Base-by-base conservation (phyloP, 192 early-diverging fungal genomes). In the Entomortierella lignicola region DNA sequence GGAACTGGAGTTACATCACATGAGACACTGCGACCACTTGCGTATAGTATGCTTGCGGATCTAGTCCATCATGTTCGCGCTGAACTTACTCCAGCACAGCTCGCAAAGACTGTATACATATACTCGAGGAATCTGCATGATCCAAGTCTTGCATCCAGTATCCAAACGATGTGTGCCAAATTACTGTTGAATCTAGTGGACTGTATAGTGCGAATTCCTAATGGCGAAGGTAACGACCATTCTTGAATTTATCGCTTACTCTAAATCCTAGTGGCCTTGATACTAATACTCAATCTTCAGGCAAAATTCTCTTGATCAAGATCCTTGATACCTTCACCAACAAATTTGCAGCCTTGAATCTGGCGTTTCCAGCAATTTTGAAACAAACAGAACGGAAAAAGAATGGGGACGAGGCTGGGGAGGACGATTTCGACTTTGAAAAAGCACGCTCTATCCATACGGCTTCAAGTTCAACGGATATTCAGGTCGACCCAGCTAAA, bases 151-250 rank as follows among this genome's bases (percentile, higher is more conserved):
- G 90, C 96, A 30, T 91, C 94, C 0, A 93, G 91, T 60, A 95
- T 99, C 42, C 98, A 98, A 79, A 98, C 96, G 2, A 96, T 99
- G 95, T 97, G 96, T 67, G 92, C 91, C 61, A 99, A 98, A 71
- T 83, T 99, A 27, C 85, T 99, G 18, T 81, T 97, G 44, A 96
- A 96, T 72, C 80, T 98, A 25, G 93, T 96, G 15, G 98, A 99
- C 55, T 92, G 91, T 55, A 91, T 95, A 72, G 86, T 92, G 55
- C 89, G 87, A 59, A 91, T 88, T 55, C 88, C 85, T 15, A 88
- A 88, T 63, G 73, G 60, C 20, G 89, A 88, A 75, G 87, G 84
- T 84, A 81, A 32, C 23, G 44, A 13, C 13, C 26, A 12, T 2
- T 12, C 2, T 1, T 32, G 6, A 52, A n/a, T 51, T 63, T 23